Conservation (phyloP, 352 stramenopile genomes). For the Pythium dissotocum region DNA sequence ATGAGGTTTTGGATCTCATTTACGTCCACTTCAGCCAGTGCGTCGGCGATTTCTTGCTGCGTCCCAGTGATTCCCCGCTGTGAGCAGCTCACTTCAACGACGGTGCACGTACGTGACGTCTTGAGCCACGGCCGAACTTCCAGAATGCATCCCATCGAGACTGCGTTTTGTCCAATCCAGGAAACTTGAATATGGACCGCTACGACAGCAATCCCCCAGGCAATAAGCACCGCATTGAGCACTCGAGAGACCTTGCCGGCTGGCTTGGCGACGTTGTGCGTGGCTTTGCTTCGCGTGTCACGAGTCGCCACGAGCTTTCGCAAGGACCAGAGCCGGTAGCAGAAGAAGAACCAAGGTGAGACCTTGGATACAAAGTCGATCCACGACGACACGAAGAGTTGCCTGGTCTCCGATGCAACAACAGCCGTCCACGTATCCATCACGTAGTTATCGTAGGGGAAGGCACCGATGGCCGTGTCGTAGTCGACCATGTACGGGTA, state of each 20-base stretch:
- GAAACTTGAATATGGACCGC: conserved; percentile 1
- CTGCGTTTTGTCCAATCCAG: not conserved
- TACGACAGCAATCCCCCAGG: not conserved
- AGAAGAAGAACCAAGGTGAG: conserved; percentile 13
- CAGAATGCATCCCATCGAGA: conserved; percentile 4
- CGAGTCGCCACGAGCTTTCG: not conserved
- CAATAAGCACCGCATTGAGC: conserved; percentile 6
- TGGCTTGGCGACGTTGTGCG: not conserved
- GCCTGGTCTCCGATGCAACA: conserved; percentile 1
- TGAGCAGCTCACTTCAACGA: conserved; percentile 21
- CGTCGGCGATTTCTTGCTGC: not conserved
- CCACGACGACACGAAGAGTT: conserved; percentile 23
- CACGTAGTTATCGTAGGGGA: conserved; percentile 3
- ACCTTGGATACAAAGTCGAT: conserved; percentile 20
- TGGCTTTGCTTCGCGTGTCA: not conserved
- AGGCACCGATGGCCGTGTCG: not conserved
- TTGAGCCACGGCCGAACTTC: conserved; percentile 10
- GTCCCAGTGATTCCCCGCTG: not conserved
- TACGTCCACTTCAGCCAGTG: not conserved
- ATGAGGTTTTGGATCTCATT: not conserved
- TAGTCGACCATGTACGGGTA: conserved; percentile 20
- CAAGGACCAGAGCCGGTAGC: conserved; percentile 3
- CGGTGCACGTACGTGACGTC: not conserved
- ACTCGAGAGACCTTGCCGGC: not conserved
- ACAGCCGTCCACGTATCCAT: conserved; percentile 10